These are phyloP conservation scores for Ceriops decandra DNA, from an alignment of 345 rosid species.

Conservation along the genomic window DNA sequence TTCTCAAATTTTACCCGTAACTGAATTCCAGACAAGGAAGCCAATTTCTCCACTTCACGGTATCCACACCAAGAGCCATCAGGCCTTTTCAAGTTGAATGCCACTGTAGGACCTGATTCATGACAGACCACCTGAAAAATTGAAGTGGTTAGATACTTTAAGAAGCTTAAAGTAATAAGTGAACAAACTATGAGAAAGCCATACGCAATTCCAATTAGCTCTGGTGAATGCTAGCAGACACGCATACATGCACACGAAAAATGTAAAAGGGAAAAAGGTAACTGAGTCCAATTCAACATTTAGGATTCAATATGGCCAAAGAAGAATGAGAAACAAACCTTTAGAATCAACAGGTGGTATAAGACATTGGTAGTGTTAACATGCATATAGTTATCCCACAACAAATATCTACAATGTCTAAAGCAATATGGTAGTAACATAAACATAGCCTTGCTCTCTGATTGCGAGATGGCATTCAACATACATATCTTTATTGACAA, in stretches of 20 bases:
- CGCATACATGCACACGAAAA: neutral
- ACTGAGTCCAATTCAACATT: neutral
- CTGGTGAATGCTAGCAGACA: neutral
- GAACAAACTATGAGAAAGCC: too few species aligned
- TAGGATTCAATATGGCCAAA: neutral
- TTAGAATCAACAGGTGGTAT: too few species aligned
- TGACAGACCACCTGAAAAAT: slow-evolving; percentile 40
- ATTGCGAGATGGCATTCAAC: too few species aligned
- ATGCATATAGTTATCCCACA: too few species aligned
- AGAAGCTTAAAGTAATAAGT: neutral
- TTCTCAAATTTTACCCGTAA: slow-evolving; percentile 63
- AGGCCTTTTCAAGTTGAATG: slow-evolving; percentile 86
- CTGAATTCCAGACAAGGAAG: slow-evolving; percentile 88
- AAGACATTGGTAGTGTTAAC: too few species aligned
- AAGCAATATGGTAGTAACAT: too few species aligned
- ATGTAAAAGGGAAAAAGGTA: neutral
- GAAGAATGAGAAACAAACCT: too few species aligned
- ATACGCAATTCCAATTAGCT: neutral
- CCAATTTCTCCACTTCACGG: slow-evolving; percentile 91
- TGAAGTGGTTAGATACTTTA: neutral
- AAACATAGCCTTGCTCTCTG: too few species aligned
- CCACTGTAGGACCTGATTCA: slow-evolving; percentile 56
- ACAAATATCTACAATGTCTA: too few species aligned
- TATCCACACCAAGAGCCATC: slow-evolving; percentile 96
- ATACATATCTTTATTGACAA: too few species aligned